phyloP scores from a whole-genome alignment of 225 moss, liverwort and hornwort species.

The Antitrichia curtipendula region DNA sequence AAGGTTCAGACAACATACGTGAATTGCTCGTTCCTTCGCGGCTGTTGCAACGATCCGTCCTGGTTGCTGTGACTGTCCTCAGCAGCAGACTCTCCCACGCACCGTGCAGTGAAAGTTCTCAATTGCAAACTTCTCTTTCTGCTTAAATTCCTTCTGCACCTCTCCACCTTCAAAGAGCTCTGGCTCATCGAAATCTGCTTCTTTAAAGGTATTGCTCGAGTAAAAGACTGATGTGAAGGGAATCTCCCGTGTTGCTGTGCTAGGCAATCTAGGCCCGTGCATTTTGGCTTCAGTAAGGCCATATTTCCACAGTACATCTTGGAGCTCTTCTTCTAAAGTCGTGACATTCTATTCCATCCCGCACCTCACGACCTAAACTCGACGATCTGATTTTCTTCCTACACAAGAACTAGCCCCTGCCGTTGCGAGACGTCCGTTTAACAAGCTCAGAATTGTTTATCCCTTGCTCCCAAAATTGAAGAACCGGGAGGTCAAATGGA shows the following conservation, averaged over 20 bases:
- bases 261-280: not conserved
- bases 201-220: not conserved
- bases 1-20: slow-evolving; percentile 8
- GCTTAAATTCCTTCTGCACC: not conserved
- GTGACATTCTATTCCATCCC: not conserved
- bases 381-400: not conserved
- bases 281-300: slow-evolving; percentile 18
- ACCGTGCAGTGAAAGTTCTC: slow-evolving; percentile 12
- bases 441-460: not conserved
- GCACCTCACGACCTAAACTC: not conserved
- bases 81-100: slow-evolving; percentile 12
- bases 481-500: not conserved
- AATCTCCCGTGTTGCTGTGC: not conserved
- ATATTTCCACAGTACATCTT: slow-evolving; percentile 1
- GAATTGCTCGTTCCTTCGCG: not conserved
- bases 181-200: not conserved
- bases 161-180: not conserved
- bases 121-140: not conserved
- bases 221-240: not conserved
- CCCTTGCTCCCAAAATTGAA: not conserved
- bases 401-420: not conserved
- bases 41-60: slow-evolving; percentile 10
- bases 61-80: slow-evolving; percentile 4
- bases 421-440: not conserved
- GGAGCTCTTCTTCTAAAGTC: not conserved